Conservation (phyloP, 163 green algal species). For the Chlamydomonas reinhardtii region DNA sequence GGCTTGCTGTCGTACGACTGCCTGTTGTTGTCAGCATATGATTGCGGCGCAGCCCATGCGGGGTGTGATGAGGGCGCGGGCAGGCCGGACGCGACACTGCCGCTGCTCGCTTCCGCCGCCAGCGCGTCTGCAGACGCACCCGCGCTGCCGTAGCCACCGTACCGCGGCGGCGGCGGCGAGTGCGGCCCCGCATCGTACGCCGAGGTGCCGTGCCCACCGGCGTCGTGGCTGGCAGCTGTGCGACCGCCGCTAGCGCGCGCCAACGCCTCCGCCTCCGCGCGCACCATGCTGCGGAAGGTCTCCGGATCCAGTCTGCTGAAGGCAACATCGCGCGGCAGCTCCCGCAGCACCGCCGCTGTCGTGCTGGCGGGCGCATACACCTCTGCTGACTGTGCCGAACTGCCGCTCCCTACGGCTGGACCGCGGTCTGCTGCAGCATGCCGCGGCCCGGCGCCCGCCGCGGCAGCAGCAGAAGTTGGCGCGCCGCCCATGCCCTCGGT, state of each 20-base stretch:
- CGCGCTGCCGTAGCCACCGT: not conserved
- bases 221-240: too few relatives aligned
- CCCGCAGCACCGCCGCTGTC: not conserved
- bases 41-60: too few relatives aligned
- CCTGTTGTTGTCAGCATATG: not conserved
- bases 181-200: not conserved
- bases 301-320: slow-evolving; percentile 39
- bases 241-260: not conserved
- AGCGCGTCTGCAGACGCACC: not conserved
- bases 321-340: not conserved
- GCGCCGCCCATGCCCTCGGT: not conserved
- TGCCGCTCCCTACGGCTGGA: too few relatives aligned
- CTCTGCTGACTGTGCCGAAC: too few relatives aligned
- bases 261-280: slow-evolving; percentile 39
- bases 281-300: slow-evolving; percentile 48
- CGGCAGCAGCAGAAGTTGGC: not conserved
- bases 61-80: not conserved
- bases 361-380: not conserved
- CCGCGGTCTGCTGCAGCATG: too few relatives aligned
- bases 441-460: not conserved
- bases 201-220: not conserved
- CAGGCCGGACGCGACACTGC: not conserved
- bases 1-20: not conserved
- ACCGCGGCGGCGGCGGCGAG: not conserved
- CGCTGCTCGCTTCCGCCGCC: not conserved